phyloP scores from a whole-genome alignment of 352 stramenopile genomes.

The Phytophthora idaei region DNA sequence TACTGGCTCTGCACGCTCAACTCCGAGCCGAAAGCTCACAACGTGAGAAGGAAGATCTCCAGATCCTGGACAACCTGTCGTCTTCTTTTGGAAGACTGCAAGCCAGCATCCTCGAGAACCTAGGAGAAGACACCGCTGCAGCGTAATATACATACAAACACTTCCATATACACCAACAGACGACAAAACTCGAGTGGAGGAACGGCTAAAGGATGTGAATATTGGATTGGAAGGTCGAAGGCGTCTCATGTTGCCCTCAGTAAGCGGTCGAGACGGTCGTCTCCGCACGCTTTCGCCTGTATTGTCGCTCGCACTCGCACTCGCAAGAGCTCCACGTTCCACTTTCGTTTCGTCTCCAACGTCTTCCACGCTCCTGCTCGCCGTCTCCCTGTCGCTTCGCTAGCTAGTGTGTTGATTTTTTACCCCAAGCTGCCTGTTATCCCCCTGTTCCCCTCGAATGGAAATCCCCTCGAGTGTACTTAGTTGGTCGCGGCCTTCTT shows the following conservation, averaged over 20 bases:
- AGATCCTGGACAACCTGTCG: conserved; percentile 83
- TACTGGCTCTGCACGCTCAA: conserved; percentile 60
- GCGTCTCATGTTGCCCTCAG: conserved; percentile 21
- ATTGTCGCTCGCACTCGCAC: conserved; percentile 11
- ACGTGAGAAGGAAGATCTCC: conserved; percentile 72
- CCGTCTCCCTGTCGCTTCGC: conserved; percentile 43
- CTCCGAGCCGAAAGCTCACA: conserved; percentile 53
- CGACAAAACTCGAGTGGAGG: conserved; percentile 24
- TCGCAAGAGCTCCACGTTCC: conserved; percentile 19
- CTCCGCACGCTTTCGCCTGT: conserved; percentile 26
- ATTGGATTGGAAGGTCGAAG: conserved; percentile 49
- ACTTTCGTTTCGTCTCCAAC: conserved; percentile 24
- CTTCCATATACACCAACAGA: conserved; percentile 5
- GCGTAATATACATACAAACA: conserved; percentile 9
- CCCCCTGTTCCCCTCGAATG: conserved; percentile 27
- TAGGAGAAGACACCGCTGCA: conserved; percentile 56
- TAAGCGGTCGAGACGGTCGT: conserved; percentile 12
- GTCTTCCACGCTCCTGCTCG: conserved; percentile 24
- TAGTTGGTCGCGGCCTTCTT: conserved; percentile 93
- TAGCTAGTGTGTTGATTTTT: conserved; percentile 39
- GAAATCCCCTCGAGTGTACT: conserved; percentile 31
- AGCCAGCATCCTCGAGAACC: conserved; percentile 78
- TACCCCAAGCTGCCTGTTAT: conserved; percentile 45
- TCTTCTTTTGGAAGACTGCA: conserved; percentile 81
- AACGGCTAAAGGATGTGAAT: conserved; percentile 47